Conservation (phyloP, 768 basidiomycete species). For the Pluteus cervinus region DNA sequence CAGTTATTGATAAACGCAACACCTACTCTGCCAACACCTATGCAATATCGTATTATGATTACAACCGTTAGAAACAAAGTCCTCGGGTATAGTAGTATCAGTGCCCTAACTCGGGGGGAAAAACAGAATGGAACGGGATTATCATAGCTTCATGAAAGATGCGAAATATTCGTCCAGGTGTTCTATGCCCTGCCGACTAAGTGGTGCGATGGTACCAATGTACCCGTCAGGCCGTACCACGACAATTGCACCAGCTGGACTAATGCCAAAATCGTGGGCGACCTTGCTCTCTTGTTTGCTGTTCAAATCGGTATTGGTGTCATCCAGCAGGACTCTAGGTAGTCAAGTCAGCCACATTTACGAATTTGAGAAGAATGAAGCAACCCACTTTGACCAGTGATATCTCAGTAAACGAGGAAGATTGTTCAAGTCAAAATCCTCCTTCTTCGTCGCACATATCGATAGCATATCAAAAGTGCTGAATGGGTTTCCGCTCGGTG, state of each 20-base stretch:
- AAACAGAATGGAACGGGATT: no score
- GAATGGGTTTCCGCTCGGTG: slow-evolving; percentile 20
- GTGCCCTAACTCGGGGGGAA: no score
- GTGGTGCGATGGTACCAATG: slow-evolving; percentile 3
- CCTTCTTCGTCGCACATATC: slow-evolving; percentile 31
- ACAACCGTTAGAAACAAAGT: no score
- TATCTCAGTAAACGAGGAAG: slow-evolving; percentile 40
- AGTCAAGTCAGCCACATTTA: not conserved
- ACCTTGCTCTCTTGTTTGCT: no score
- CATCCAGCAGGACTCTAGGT: no score
- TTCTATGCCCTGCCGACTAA: not conserved
- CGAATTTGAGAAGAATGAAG: not conserved
- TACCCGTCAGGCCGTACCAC: slow-evolving; percentile 2
- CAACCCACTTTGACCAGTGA: slow-evolving; percentile 56
- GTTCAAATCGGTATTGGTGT: no score
- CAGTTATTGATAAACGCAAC: no score
- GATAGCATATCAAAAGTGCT: slow-evolving; percentile 38
- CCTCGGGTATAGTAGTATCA: no score
- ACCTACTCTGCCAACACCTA: no score
- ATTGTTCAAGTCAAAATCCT: slow-evolving; percentile 35
- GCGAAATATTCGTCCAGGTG: slow-evolving; percentile 2
- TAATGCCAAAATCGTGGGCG: slow-evolving; percentile 1
- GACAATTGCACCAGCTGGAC: not conserved
- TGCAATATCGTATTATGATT: no score
- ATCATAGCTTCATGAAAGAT: slow-evolving; percentile 2